Evolutionary conservation across 129 eudicot species (phyloP), one percentile per base, ranked within the genome.

Genomic region (Silybum marianum): DNA sequence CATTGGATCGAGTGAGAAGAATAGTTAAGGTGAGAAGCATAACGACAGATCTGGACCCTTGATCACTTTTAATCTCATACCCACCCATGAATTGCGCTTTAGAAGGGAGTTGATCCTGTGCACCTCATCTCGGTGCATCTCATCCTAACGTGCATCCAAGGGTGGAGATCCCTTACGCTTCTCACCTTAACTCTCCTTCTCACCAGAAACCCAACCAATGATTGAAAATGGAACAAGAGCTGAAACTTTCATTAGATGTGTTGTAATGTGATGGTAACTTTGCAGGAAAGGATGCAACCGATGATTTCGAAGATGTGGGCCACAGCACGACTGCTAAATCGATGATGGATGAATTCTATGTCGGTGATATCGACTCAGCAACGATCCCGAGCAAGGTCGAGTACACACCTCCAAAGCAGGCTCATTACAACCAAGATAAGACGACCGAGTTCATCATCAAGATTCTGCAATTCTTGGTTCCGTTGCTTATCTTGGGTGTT

Each of bases 221-320:
- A 13, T 12, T 14, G 19, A 48, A 48, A 48, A 48, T 48, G 19
- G 0, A 48, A 1, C 3, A 48, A 48, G 19, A n/a, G 24, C 5
- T 22, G 28, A n/a, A 6, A 60, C 22, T 60, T 65, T 9, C 28
- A 65, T 65, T 65, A 9, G 14, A 21, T 9, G 30, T 65, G 69
- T 65, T 22, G 69, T 58, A 6, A 51, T 16, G 68, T 65, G 79
- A 9, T 36, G 65, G 65, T 32, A 58, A 77, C 60, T 30, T 78
- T 84, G 79, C 90, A 93, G 98, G 91, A 39, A 94, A 95, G 84
- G 99, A 96, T 83, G 99, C 99, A 34, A 96, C 99, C 0, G 92
- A 91, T 82, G 99, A 96, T 90, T 96, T 96, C 84, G 99, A 93
- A 89, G 98, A 96, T 80, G 92, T 96, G 26, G 99, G 97, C 65